Evolutionary conservation across 495 filamentous ascomycete species (phyloP), one percentile per base, ranked within the genome.

Genomic region (Aspergillus steynii): DNA sequence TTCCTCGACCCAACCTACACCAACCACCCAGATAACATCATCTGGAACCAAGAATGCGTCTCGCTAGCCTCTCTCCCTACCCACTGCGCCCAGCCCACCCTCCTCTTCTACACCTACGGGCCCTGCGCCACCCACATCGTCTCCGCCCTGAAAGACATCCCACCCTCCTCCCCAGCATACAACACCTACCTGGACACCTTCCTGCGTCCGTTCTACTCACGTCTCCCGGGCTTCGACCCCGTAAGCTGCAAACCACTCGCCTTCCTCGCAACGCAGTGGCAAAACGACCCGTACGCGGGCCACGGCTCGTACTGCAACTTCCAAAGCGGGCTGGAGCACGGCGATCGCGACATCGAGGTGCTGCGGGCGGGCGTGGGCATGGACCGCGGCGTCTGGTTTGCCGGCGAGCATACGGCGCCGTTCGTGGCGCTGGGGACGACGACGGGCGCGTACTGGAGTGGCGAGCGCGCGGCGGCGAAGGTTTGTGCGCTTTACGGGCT

Each of bases 231-330:
- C 51, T 96, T 90, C 76, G 66, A 79, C 10, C 61, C 79, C 12
- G 52, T 82, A 0, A 72, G 81, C 49, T 96, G 92, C 67, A 76
- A 79, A 28, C 93, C 95, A 0, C 70, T 66, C 10, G 82, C 76
- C 2, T 81, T 86, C 37, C 68, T 91, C 4, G 86, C 88, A 0
- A 97, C 95, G 0, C 81, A 85, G 59, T 99, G 94, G 94, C 81
- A 88, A 50, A 79, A 81, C 46, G 95, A 99, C 69, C 85, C 89
- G 0, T 84, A 92, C 42, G 92, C 93, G 0, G 94, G 95, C 1
- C 85, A 91, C 65, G 95, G 94, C n/a, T 91, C 88, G 46, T 99
- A 99, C 69, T 83, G 80, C 31, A 99, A 96, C 56, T 97, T 97
- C 77, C 92, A 90, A 70, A 78, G 88, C 37, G 94, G 92, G 0